These are phyloP conservation scores for Leptomonas seymouri DNA, from an alignment of 208 protist species.

Conservation along the genomic window DNA sequence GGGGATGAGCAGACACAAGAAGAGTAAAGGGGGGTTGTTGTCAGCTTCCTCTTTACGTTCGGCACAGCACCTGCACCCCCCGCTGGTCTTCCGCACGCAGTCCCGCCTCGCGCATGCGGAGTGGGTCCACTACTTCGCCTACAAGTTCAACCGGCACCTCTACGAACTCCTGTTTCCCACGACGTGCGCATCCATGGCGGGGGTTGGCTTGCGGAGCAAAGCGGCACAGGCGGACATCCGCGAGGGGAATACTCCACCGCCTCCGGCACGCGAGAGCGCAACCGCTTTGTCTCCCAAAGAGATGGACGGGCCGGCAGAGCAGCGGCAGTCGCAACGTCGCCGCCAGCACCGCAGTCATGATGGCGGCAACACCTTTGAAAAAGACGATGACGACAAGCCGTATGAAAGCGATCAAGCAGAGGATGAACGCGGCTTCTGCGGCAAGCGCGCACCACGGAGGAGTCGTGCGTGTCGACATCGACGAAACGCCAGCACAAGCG, in stretches of 20 bases:
- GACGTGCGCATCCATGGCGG: slow-evolving; percentile 6
- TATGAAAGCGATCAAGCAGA: neutral
- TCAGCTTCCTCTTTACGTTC: neutral
- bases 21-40: neutral
- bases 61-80: slow-evolving; percentile 20
- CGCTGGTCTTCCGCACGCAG: slow-evolving; percentile 46
- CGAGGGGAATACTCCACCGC: neutral
- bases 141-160: slow-evolving; percentile 45
- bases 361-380: no score
- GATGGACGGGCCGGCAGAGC: neutral
- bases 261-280: neutral
- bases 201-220: slow-evolving; percentile 3
- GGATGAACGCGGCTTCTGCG: neutral
- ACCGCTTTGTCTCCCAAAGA: neutral
- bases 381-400: neutral
- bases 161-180: slow-evolving; percentile 51
- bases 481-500: neutral
- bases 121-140: slow-evolving; percentile 56
- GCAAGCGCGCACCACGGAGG: no score
- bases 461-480: neutral
- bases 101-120: slow-evolving; percentile 36
- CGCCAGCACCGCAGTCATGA: neutral
- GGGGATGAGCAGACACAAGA: neutral
- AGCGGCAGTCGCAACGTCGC: neutral
- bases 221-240: neutral